These are phyloP conservation scores for Forsythia viridissima DNA, from an alignment of 257 asterid species.

Conservation along the genomic window DNA sequence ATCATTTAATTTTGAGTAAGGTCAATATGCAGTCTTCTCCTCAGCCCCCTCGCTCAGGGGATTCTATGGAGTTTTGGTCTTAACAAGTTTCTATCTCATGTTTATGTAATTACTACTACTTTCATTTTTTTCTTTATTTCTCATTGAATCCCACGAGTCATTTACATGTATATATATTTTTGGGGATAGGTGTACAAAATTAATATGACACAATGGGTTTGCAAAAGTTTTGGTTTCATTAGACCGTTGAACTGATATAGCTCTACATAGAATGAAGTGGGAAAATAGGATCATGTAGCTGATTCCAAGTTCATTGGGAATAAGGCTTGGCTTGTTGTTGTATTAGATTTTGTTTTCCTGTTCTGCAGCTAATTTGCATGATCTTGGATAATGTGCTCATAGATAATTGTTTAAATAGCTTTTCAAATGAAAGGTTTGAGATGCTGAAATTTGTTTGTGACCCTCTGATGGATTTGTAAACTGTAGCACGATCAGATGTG, in stretches of 20 bases:
- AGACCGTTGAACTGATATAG: no score
- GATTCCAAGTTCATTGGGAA: neutral
- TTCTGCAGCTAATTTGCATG: neutral
- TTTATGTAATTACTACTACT: neutral
- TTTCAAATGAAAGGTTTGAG: neutral
- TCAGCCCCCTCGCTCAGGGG: neutral
- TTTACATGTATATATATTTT: neutral
- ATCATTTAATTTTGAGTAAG: neutral
- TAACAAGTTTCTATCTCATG: neutral
- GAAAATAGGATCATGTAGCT: neutral
- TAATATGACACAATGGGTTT: neutral
- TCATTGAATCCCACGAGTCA: neutral
- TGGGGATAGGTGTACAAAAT: neutral
- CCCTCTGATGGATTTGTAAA: neutral
- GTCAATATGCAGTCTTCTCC: neutral
- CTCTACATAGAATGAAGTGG: no score
- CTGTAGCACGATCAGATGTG: neutral
- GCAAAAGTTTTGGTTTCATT: neutral
- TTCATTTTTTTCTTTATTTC: neutral
- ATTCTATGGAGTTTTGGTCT: neutral
- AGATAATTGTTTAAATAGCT: neutral
- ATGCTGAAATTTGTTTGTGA: neutral
- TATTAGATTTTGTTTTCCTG: neutral
- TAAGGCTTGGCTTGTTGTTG: neutral
- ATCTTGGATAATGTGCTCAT: neutral